Percentiles rank a stretch among this genome's conserved stretches.
Evolutionary conservation across 2,329 filamentous ascomycete genomes (phyloP).

Genomic region (Diaporthe velutina): DNA sequence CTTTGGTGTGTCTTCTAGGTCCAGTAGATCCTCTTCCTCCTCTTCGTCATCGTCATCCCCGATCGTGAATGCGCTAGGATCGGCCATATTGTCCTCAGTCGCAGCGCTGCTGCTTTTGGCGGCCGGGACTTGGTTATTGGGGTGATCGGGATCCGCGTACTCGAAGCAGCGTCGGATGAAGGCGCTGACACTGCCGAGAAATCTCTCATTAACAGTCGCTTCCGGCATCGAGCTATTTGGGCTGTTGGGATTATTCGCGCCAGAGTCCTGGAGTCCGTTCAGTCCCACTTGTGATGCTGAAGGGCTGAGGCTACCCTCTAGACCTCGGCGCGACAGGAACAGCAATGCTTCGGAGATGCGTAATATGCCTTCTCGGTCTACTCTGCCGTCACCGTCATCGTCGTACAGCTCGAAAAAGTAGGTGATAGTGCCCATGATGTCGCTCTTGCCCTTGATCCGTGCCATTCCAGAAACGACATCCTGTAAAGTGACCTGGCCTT

Average conservation of each 20-base stretch:
- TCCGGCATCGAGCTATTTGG: conserved; percentile 58
- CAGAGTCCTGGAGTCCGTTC: conserved; percentile 54
- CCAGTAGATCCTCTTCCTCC: conserved; percentile 69
- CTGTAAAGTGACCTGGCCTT: conserved; percentile 84
- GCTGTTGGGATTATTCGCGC: conserved; percentile 44
- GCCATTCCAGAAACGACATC: conserved; percentile 93
- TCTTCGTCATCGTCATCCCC: conserved; percentile 77
- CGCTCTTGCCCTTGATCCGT: conserved; percentile 89
- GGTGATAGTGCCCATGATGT: conserved; percentile 97
- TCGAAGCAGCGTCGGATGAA: conserved; percentile 98
- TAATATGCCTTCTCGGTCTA: conserved; percentile 94
- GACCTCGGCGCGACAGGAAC: conserved; percentile 89
- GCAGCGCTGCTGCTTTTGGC: conserved; percentile 38
- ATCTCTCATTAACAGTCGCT: conserved; percentile 84
- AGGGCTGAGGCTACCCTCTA: conserved; percentile 81
- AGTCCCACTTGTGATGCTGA: conserved; percentile 70
- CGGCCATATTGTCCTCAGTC: conserved; percentile 49
- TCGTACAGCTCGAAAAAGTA: conserved; percentile 99
- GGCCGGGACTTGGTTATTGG: conserved; percentile 59
- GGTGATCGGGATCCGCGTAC: conserved; percentile 93
- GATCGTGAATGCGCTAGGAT: conserved; percentile 75
- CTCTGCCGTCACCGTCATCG: conserved; percentile 88
- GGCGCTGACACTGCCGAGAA: conserved; percentile 91
- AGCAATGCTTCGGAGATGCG: conserved; percentile 94
- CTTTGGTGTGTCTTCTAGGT: conserved; percentile 62